Base-by-base conservation (phyloP, 2,329 filamentous ascomycete species). In the Fusarium sp. region DNA sequence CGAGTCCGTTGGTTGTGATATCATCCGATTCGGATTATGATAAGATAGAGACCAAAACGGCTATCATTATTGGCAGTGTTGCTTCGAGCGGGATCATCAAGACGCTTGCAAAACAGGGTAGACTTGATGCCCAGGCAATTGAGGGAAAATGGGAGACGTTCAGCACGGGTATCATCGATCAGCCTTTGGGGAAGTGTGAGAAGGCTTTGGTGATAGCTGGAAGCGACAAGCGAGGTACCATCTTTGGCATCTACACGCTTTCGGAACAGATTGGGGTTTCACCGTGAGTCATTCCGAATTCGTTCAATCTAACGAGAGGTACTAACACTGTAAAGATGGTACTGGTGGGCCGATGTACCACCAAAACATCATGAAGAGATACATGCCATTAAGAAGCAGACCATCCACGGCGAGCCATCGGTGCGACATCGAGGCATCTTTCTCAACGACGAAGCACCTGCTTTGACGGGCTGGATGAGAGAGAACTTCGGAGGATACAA, bases 401-500 rank as follows among this genome's bases (percentile, higher is more conserved):
- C 66, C 0, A 8, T 44, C 4, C 72, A 88, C 51, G 84, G 84
- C 15, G 83, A 87, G 8, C 88, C 89, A 3, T 86, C 85, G 8
- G 84, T 91, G 63, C 88, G 88, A 71, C 90, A 89, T 69, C 84
- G 89, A 10, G 89, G 89, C 10, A 86, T 91, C 63, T 91, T 91
- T 77, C 84, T 91, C 76, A 91, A 91, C 63, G 89, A 91, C 57
- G 81, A 82, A 56, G 78, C 79, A 1, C 81, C 81, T 1, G 80
- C 79, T 0, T 79, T 92, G 55, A 83, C 89, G 78, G 63, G 87
- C 3, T 91, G 88, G 87, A 85, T 88, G 3, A 84, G 87, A 39
- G 82, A 83, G n/a, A 83, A 82, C 21, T 83, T 82, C 37, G 82
- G 82, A 15, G 87, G 86, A 25, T 90, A 83, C 33, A 86, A 87